Base-by-base conservation (phyloP, 805 yeast genomes). In the Wickerhamiella dianesei region DNA sequence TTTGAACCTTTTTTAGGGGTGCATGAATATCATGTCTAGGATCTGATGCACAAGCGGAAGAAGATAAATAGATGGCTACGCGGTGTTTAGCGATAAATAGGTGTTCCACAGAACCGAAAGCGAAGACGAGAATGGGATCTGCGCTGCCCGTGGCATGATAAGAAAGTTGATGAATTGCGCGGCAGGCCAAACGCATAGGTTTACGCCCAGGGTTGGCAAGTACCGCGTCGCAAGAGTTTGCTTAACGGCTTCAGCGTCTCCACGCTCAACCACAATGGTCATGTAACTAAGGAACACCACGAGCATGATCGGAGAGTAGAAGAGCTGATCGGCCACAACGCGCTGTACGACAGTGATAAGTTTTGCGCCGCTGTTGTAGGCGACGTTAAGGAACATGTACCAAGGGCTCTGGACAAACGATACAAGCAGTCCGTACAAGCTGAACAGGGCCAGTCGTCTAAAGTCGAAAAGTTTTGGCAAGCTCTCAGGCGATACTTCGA, bases 101-200 rank as follows among this genome's bases (percentile, higher is more conserved):
- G 96, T 87, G 60, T 92, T 89, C 97, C 98, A 89, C 35, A 89
- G 66, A 17, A 89, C 94, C 22, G 95, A 89, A 4, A 92, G 69
- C 65, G 83, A 69, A 6, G 92, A 81, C 47, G 94, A 80, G 61
- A 92, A 89, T 0, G 96, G 96, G 3, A 89, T 94, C 63, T 89
- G 97, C 54, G 78, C n/a, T 40, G 78, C 78, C 5, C 78, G 73
- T 0, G 96, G 96, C 2, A 86, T 73, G 5, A 83, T 56, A 41
- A 78, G 72, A 58, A 89, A 85, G 64, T 89, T 92, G 51, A 80
- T 52, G 46, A 78, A 57, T 64, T 92, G 97, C 52, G 92, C 82
- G 0, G 76, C 63, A 0, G 97, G 97, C 98, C 97, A 92, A 12
- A 89, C 81, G 44, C 70, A 59, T 88, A 94, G 86, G 61, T 87